phyloP scores from a whole-genome alignment of 164 flowering plant genomes.

The Warburgia ugandensis region DNA sequence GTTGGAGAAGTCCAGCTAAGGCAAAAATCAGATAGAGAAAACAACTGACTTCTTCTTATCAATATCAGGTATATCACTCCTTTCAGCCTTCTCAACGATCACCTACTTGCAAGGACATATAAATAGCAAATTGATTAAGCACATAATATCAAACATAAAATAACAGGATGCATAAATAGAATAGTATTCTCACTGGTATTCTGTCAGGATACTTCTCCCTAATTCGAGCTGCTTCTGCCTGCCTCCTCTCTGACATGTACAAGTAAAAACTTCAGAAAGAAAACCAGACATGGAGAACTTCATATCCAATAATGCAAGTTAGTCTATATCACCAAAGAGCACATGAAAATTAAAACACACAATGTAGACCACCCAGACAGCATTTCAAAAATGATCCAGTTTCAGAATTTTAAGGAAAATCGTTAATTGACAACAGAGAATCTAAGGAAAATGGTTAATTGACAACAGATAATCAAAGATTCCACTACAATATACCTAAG shows the following conservation, averaged over 20 bases:
- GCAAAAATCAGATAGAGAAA: conserved; percentile 1
- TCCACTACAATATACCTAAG: no score
- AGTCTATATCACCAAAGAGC: no score
- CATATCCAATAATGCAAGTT: background rate
- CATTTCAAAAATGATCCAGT: no score
- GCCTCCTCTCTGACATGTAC: conserved; percentile 55
- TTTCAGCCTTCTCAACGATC: conserved; percentile 81
- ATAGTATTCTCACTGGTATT: conserved; percentile 48
- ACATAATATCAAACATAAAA: background rate
- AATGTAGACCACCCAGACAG: no score
- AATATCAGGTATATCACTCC: conserved; percentile 77
- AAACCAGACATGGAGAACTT: background rate
- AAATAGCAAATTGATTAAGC: background rate
- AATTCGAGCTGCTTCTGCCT: conserved; percentile 79
- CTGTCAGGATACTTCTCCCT: conserved; percentile 86
- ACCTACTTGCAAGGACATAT: conserved; percentile 33
- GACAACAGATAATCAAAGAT: no score
- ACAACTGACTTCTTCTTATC: conserved; percentile 81
- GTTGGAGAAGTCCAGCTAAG: background rate
- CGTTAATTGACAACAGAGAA: no score
- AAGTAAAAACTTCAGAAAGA: background rate
- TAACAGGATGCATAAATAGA: background rate
- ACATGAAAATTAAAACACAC: no score
- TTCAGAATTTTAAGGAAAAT: no score
- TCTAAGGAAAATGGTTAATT: no score